These are phyloP conservation scores for Trichosanthes truncata DNA, from an alignment of 306 rosid species.

Conservation along the genomic window DNA sequence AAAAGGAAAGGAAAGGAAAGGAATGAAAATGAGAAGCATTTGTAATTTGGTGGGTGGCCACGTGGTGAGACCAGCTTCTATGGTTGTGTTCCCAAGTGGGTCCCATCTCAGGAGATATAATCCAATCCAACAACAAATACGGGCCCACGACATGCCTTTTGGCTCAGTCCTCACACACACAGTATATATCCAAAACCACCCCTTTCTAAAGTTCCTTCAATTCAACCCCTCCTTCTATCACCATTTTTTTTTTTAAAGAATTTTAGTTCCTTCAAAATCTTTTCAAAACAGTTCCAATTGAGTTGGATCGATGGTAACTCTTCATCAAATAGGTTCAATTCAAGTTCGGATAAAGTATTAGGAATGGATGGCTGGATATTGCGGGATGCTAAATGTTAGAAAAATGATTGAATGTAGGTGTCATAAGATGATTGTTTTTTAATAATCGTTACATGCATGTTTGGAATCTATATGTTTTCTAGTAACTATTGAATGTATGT, in stretches of 20 bases:
- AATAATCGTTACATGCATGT: too few species aligned
- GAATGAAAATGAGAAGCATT: constrained; percentile 19
- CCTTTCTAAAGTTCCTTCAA: background rate
- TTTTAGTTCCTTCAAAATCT: background rate
- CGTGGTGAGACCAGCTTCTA: constrained; percentile 50
- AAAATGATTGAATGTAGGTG: too few species aligned
- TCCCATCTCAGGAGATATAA: constrained; percentile 37
- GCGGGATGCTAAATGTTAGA: too few species aligned
- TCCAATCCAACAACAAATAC: constrained; percentile 35
- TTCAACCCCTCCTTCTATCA: background rate
- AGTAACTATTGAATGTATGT: too few species aligned
- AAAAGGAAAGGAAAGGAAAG: too few species aligned
- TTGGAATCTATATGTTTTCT: too few species aligned
- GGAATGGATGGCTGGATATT: too few species aligned
- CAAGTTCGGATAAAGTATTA: background rate
- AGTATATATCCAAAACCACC: background rate
- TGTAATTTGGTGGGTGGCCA: constrained; percentile 35
- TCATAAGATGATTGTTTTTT: too few species aligned
- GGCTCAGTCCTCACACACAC: too few species aligned
- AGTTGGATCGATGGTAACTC: background rate
- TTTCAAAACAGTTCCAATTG: background rate
- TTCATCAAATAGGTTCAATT: background rate
- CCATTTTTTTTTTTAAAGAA: background rate
- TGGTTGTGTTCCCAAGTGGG: constrained; percentile 36
- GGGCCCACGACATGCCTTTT: constrained; percentile 25